Conservation (phyloP, 108 stramenopile species). For the Fistulifera solaris region DNA sequence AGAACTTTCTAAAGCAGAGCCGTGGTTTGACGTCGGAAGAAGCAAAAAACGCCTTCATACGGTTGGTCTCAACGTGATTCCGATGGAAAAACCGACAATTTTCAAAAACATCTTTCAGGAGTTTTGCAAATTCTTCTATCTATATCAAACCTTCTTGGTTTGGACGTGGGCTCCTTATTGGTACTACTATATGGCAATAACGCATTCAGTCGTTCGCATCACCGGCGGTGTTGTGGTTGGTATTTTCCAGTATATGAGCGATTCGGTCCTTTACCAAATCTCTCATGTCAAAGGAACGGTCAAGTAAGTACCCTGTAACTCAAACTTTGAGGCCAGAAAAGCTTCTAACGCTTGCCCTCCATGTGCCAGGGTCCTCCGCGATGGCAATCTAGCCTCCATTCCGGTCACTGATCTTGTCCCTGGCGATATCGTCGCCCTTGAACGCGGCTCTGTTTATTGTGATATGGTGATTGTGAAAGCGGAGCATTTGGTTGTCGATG, state of each 20-base stretch:
- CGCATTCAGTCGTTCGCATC: slow-evolving; percentile 20
- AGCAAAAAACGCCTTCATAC: slow-evolving; percentile 18
- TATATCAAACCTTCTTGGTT: slow-evolving; percentile 56
- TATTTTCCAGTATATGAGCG: slow-evolving; percentile 35
- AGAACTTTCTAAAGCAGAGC: slow-evolving; percentile 19
- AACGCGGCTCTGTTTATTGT: slow-evolving; percentile 38
- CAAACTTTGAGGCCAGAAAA: not conserved
- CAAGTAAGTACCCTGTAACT: not conserved
- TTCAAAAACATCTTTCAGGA: slow-evolving; percentile 29
- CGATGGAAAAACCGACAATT: slow-evolving; percentile 34
- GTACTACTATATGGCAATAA: slow-evolving; percentile 59
- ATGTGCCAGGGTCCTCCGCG: slow-evolving; percentile 27
- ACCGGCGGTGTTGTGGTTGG: slow-evolving; percentile 36
- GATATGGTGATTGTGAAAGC: slow-evolving; percentile 45
- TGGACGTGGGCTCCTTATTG: slow-evolving; percentile 44
- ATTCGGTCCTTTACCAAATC: slow-evolving; percentile 30
- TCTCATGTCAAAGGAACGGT: slow-evolving; percentile 34
- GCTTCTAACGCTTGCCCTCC: not conserved
- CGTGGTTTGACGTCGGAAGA: slow-evolving; percentile 30
- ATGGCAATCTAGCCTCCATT: slow-evolving; percentile 22
- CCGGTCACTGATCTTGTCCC: slow-evolving; percentile 45
- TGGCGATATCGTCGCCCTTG: slow-evolving; percentile 34
- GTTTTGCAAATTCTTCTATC: slow-evolving; percentile 48
- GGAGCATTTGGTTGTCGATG: slow-evolving; percentile 34
- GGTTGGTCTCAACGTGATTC: slow-evolving; percentile 40